Base-by-base conservation (phyloP, 495 filamentous ascomycete species). In the Pseudomonodictys pantanalensis region DNA sequence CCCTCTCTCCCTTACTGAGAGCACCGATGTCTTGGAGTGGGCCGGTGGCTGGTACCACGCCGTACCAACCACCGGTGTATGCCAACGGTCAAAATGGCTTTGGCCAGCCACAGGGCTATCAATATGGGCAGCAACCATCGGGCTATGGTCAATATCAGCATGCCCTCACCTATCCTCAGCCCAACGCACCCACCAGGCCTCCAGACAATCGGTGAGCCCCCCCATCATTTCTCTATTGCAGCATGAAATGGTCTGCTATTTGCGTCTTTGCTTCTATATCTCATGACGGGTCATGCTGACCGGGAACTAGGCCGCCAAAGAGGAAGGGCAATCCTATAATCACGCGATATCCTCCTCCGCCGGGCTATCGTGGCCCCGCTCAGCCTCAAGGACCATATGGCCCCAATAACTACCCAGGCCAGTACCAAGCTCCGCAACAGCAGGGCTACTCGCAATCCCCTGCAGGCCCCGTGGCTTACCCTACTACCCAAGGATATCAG, bases 281-380 rank as follows among this genome's bases (percentile, higher is more conserved):
- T 12, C 12, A 3, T 41, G 15, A 18, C 12, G 32, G 15, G 17
- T 33, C 12, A 52, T 46, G 25, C 49, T 60, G 42, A 60, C 29
- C 17, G 12, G 6, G 7, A 33, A 12, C 15, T 29, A 64, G 61
- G 28, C 39, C 50, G 8, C 66, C 69, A 4, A 65, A 70, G 22
- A 74, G 73, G 62, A 75, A 74, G 42, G 67, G 67, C n/a, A 71
- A 72, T 57, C 70, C 72, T 3, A 61, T 74, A 60, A 73, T 75
- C 55, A 75, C 73, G 4, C 52, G 66, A 25, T 75, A 73, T 46
- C 58, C 72, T 29, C 73, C 73, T 15, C 73, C 73, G 22, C 73
- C 71, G 28, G 71, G 71, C 3, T 75, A 75, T 65, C 64, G 53
- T 38, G 65, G 60, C 15, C 70, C 68, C 30, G 61, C 58, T 24